Evolutionary conservation across 169 alveolate genomes (phyloP).

Genomic region (Blepharisma undulans): DNA sequence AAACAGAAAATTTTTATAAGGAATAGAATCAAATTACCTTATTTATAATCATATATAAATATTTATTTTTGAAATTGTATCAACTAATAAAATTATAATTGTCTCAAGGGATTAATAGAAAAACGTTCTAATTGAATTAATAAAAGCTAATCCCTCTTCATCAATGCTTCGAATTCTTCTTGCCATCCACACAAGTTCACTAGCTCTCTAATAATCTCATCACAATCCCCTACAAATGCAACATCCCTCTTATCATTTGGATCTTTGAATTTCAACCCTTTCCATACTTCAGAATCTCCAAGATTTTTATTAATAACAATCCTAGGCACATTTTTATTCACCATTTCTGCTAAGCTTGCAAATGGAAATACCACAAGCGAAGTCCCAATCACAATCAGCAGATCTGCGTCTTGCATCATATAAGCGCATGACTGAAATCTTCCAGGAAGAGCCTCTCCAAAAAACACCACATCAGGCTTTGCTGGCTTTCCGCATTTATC

Average conservation of each 20-base stretch:
- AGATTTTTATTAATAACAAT: conserved; percentile 67
- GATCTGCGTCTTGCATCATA: conserved; percentile 59
- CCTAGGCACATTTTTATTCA: conserved; percentile 47
- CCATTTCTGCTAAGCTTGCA: conserved; percentile 53
- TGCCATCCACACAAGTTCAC: not conserved
- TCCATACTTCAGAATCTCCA: not conserved
- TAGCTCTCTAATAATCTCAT: not conserved
- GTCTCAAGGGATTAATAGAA: too few relatives aligned
- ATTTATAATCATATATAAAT: too few relatives aligned
- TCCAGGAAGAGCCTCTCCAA: conserved; percentile 85
- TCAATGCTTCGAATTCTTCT: not conserved
- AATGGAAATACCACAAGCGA: conserved; percentile 80
- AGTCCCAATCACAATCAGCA: conserved; percentile 82
- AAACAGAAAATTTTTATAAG: not conserved
- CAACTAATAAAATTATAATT: too few relatives aligned
- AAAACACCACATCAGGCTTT: conserved; percentile 87
- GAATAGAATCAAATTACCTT: not conserved
- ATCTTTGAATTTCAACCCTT: not conserved
- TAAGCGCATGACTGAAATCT: conserved; percentile 51
- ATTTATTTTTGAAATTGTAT: too few relatives aligned
- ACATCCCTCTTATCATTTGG: not conserved
- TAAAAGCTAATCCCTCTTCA: too few relatives aligned
- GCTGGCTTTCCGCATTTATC: conserved; percentile 68
- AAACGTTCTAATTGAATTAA: too few relatives aligned
- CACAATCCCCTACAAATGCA: not conserved